Evolutionary conservation across 2,329 filamentous ascomycete species (phyloP), one percentile per base, ranked within the genome.

Genomic region (Hymenoscyphus fructigenus): DNA sequence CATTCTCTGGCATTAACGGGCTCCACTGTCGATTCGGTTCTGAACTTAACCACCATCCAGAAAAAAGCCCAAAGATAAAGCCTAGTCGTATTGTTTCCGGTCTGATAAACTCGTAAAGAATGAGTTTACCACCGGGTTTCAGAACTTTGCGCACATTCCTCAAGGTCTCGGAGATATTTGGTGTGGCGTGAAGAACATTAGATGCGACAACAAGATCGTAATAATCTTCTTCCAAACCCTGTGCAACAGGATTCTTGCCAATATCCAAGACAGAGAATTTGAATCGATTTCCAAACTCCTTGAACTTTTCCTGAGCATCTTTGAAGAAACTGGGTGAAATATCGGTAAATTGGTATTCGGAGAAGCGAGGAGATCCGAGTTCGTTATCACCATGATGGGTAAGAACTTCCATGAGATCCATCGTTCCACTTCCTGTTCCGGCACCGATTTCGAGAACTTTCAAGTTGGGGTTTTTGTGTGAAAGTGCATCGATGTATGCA

Each of bases 211-310:
- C 66, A 28, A 74, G 47, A 61, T 74, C 72, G 64, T 68, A 79
- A 0, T 63, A 59, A 6, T 68, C 70, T 0, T 65, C 67, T n/a
- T 74, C 69, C 44, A 77, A 78, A 9, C 77, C 78, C 63, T 80
- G 78, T 3, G 61, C 59, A 0, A 53, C 57, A 0, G 74, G 73
- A 38, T 76, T 73, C 32, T 71, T 64, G 36, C 73, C 71, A 36
- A 78, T 76, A 66, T 80, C 74, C 3, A 79, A 70, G 14, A 71
- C 71, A 61, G 67, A 68, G 65, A 71, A 79, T 9, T 68, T 66
- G 64, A 79, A 71, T 20, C 63, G 26, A 17, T 61, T 66, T 2
- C 59, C 59, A 62, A 71, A 73, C 9, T 70, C 65, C 28, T 73
- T 70, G 66, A 76, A 79, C 53, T 69, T 66, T n/a, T 74, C 69